phyloP scores from a whole-genome alignment of 73 alveolate species.

The Paramecium pentaurelia region DNA sequence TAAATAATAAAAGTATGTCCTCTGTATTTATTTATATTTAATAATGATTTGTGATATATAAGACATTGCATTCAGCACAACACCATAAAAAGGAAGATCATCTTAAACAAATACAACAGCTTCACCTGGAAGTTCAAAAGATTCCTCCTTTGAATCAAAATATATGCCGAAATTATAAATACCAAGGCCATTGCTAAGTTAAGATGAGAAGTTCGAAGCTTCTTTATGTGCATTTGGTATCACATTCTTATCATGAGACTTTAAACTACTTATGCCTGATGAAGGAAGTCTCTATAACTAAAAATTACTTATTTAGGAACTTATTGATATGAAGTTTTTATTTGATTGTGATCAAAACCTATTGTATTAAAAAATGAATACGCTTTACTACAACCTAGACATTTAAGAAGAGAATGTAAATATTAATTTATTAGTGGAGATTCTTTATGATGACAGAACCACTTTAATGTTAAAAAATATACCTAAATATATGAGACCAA shows the following conservation, averaged over 20 bases:
- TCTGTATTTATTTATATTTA: neutral
- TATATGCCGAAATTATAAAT: neutral
- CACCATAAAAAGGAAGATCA: neutral
- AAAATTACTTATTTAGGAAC: neutral
- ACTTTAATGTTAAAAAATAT: conserved; percentile 9
- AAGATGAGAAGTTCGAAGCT: conserved; percentile 34
- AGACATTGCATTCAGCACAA: neutral
- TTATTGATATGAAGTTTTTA: neutral
- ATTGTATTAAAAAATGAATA: neutral
- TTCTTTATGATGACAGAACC: conserved; percentile 23
- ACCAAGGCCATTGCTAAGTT: neutral
- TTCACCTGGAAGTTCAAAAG: neutral
- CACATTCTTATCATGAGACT: neutral
- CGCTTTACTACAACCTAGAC: neutral
- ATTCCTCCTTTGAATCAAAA: conserved; percentile 13
- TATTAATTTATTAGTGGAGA: neutral
- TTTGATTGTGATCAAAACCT: neutral
- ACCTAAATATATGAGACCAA: conserved; percentile 28
- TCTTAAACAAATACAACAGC: conserved; percentile 12
- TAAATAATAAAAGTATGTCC: neutral
- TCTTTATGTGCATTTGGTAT: conserved; percentile 34
- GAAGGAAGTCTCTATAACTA: neutral
- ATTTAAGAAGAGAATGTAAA: neutral
- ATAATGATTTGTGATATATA: neutral
- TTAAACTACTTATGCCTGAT: conserved; percentile 3